Conservation (phyloP, 192 early-diverging fungal genomes). For the Thoreauomyces humboldtii region DNA sequence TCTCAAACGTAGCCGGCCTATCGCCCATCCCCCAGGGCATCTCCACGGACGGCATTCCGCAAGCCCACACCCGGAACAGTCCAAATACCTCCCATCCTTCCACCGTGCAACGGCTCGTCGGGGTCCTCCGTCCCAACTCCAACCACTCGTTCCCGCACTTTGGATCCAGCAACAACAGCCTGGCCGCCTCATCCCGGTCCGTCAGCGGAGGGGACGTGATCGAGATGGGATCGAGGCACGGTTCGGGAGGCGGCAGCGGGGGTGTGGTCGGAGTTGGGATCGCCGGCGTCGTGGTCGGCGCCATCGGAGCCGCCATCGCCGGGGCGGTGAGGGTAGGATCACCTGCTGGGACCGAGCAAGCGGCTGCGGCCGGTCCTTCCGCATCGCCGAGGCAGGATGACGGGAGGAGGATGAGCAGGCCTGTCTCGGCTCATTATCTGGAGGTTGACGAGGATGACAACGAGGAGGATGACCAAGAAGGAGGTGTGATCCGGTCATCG, state of each 20-base stretch:
- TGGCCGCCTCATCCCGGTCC: not conserved
- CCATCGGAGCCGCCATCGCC: conserved; percentile 8
- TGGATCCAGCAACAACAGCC: not conserved
- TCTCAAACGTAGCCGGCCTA: not conserved
- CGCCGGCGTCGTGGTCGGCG: conserved; percentile 11
- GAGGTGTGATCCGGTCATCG: no score
- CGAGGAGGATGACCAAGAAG: no score
- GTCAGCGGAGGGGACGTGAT: not conserved
- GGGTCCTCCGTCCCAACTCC: not conserved
- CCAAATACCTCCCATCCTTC: not conserved
- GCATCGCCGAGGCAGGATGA: no score
- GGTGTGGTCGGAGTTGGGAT: conserved; percentile 2
- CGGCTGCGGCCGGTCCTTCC: no score
- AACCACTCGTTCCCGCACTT: not conserved
- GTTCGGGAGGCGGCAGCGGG: not conserved
- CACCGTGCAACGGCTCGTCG: conserved; percentile 10
- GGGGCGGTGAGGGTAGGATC: conserved; percentile 15
- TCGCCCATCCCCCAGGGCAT: not conserved
- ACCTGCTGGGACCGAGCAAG: no score
- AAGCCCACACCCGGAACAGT: not conserved
- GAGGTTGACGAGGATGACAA: no score
- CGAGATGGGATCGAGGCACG: not conserved
- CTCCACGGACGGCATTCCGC: not conserved
- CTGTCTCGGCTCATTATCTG: no score
- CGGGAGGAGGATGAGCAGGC: no score